Conservation (phyloP, 805 yeast species). For the Schwanniomyces polymorphus region DNA sequence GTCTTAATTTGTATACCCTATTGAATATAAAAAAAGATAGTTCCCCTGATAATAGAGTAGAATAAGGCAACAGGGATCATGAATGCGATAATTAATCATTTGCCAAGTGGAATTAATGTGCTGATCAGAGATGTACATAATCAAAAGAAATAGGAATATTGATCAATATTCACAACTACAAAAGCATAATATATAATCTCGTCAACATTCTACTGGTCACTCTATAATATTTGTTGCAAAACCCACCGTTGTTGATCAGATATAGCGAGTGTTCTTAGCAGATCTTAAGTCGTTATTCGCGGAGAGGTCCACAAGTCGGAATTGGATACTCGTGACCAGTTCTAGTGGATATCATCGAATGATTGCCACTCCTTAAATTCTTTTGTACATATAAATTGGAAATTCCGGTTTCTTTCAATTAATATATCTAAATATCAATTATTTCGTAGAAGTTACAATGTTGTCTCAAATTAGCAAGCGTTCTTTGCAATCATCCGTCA, state of each 20-base stretch:
- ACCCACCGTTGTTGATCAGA: neutral
- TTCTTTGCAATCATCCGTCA: constrained; percentile 20
- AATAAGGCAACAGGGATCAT: too few species aligned
- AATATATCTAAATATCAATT: neutral
- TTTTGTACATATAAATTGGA: neutral
- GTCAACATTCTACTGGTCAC: too few species aligned
- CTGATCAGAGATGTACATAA: too few species aligned
- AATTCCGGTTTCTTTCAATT: neutral
- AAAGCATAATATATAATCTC: too few species aligned
- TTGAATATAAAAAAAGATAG: too few species aligned
- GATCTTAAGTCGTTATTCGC: too few species aligned
- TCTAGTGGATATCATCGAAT: neutral
- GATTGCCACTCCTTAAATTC: neutral
- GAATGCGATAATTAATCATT: too few species aligned
- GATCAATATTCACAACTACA: too few species aligned
- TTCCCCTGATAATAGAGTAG: too few species aligned
- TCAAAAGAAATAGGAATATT: too few species aligned
- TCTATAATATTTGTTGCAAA: neutral
- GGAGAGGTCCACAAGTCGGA: neutral
- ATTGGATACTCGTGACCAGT: neutral
- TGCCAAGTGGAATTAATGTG: too few species aligned
- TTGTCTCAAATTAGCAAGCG: constrained; percentile 25
- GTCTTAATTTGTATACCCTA: too few species aligned
- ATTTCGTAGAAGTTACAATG: constrained; percentile 9
- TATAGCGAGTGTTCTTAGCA: neutral